phyloP scores from a whole-genome alignment of 306 rosid genomes.

The Gastrolobium villosum region DNA sequence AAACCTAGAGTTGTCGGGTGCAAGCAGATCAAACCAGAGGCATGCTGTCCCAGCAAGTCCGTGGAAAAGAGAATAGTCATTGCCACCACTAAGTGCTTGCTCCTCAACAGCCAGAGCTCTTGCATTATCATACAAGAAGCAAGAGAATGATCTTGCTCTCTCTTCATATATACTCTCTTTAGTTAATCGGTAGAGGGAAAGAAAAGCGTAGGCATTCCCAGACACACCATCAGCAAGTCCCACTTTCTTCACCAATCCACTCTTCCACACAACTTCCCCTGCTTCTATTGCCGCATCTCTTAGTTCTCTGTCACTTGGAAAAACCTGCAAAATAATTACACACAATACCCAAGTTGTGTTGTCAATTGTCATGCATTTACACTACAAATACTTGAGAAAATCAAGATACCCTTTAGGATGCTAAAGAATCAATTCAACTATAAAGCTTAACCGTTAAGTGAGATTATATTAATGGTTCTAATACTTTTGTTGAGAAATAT shows the following conservation, averaged over 20 bases:
- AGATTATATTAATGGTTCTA: too few species aligned
- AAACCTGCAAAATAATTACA: conserved; percentile 58
- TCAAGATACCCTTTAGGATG: too few species aligned
- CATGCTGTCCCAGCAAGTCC: conserved; percentile 90
- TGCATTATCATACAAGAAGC: conserved; percentile 70
- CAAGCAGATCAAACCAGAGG: conserved; percentile 84
- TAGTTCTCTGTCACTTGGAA: conserved; percentile 72
- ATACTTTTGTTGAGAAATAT: too few species aligned
- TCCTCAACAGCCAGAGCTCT: conserved; percentile 41
- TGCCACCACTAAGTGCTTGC: conserved; percentile 38
- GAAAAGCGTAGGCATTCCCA: conserved; percentile 87
- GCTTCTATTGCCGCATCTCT: conserved; percentile 97
- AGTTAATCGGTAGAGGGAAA: conserved; percentile 74
- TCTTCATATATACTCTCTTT: conserved; percentile 76
- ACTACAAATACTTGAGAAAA: not conserved
- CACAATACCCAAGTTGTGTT: not conserved
- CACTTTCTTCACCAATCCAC: conserved; percentile 78
- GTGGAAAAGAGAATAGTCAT: conserved; percentile 77
- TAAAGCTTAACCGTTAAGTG: too few species aligned
- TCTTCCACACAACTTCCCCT: conserved; percentile 96
- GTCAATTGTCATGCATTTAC: conserved; percentile 6
- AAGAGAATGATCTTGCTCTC: conserved; percentile 81
- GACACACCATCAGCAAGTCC: conserved; percentile 91
- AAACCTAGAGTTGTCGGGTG: conserved; percentile 72
- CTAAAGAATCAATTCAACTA: too few species aligned